phyloP scores from a whole-genome alignment of 2,329 filamentous ascomycete genomes.

The Aspergillus terreus region DNA sequence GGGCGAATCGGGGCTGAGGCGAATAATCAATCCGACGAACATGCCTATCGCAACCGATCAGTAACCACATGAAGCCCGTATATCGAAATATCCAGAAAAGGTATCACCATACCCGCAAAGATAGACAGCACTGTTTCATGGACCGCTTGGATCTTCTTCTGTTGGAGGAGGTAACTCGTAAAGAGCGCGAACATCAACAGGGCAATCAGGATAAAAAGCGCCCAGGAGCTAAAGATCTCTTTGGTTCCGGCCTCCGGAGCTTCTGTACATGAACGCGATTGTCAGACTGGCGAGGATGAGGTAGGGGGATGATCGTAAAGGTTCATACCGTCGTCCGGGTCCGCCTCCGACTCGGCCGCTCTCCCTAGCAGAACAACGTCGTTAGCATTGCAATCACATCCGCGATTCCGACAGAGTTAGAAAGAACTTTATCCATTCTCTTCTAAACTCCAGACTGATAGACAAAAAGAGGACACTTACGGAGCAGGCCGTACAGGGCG shows the following conservation, averaged over 20 bases:
- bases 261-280: constrained; percentile 37
- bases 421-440: not conserved
- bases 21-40: constrained; percentile 86
- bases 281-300: constrained; percentile 12
- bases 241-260: constrained; percentile 80
- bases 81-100: not conserved
- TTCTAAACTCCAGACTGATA: too few species aligned
- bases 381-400: not conserved
- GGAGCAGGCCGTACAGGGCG: constrained; percentile 31
- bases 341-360: constrained; percentile 33
- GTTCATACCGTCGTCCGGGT: constrained; percentile 37
- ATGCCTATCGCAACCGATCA: constrained; percentile 60
- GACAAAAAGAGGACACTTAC: constrained; percentile 24
- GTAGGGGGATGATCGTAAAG: not conserved
- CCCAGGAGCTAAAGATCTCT: constrained; percentile 95
- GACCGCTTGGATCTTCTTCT: constrained; percentile 93
- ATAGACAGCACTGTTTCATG: constrained; percentile 98
- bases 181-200: constrained; percentile 93
- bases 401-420: not conserved
- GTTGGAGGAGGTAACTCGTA: constrained; percentile 93
- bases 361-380: constrained; percentile 24
- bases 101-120: constrained; percentile 67
- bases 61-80: constrained; percentile 3
- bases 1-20: constrained; percentile 74
- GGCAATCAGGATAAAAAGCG: constrained; percentile 92